Conservation (phyloP, 352 stramenopile genomes). For the Phytophthora foliorum region DNA sequence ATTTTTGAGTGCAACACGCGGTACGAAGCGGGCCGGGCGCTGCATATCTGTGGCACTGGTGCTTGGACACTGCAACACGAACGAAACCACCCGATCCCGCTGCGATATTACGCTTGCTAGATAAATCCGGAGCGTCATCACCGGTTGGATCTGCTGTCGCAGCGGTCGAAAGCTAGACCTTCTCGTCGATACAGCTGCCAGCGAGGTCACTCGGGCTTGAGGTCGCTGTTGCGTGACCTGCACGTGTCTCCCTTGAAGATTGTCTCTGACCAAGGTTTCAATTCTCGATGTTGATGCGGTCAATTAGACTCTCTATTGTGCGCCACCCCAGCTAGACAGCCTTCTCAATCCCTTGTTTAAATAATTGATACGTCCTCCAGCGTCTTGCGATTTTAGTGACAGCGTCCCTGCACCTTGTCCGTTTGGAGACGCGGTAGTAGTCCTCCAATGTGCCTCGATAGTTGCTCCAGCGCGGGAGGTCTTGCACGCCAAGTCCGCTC, state of each 20-base stretch:
- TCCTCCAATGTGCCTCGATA: slow-evolving; percentile 63
- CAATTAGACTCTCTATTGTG: neutral
- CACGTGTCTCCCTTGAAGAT: neutral
- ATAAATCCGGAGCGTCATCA: neutral
- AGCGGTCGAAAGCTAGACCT: neutral
- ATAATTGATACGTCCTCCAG: slow-evolving; percentile 25
- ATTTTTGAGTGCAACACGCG: too few species aligned
- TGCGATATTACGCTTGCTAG: slow-evolving; percentile 2
- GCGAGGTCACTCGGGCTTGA: too few species aligned
- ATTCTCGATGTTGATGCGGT: too few species aligned
- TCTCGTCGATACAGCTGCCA: too few species aligned
- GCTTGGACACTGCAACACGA: slow-evolving; percentile 18
- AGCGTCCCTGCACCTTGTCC: slow-evolving; percentile 44
- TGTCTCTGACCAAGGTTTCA: too few species aligned
- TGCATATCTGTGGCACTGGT: slow-evolving; percentile 14
- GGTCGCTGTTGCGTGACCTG: neutral
- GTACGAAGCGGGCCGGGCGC: neutral
- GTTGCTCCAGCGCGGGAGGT: slow-evolving; percentile 52
- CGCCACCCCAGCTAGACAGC: neutral
- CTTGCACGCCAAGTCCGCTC: slow-evolving; percentile 37
- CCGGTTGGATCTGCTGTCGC: slow-evolving; percentile 4
- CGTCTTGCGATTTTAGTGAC: slow-evolving; percentile 34
- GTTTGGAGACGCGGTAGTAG: slow-evolving; percentile 46
- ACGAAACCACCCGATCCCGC: slow-evolving; percentile 1
- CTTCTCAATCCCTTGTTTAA: neutral